Conservation (phyloP, 805 yeast species). For the Saccharomycopsis sp. region DNA sequence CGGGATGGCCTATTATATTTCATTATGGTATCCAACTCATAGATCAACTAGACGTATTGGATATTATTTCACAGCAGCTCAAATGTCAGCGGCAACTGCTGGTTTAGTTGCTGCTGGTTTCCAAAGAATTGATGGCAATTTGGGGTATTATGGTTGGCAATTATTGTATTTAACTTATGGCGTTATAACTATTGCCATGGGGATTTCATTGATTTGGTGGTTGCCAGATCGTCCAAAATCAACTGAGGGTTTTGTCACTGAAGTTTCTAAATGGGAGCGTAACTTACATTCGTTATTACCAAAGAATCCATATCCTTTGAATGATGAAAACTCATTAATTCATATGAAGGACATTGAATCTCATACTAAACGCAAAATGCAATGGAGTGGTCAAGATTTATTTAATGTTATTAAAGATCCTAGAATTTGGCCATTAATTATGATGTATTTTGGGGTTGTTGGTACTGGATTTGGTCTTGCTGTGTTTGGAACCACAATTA, state of each 20-base stretch:
- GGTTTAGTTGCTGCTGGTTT: constrained; percentile 85
- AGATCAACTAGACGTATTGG: constrained; percentile 76
- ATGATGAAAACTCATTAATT: constrained; percentile 40
- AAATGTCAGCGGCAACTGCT: constrained; percentile 82
- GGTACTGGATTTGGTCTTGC: constrained; percentile 88
- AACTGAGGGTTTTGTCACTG: constrained; percentile 17
- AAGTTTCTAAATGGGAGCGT: constrained; percentile 20
- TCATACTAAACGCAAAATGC: constrained; percentile 36
- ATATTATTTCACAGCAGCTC: constrained; percentile 87
- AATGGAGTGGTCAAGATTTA: constrained; percentile 60
- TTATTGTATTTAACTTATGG: constrained; percentile 84
- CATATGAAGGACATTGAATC: constrained; percentile 56
- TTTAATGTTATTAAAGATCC: constrained; percentile 47
- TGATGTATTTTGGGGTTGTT: constrained; percentile 90
- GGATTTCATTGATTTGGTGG: constrained; percentile 70
- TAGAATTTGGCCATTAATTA: constrained; percentile 70
- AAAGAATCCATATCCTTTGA: constrained; percentile 39
- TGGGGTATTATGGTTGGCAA: constrained; percentile 77
- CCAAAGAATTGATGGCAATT: constrained; percentile 67
- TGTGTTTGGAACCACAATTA: constrained; percentile 76
- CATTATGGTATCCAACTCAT: constrained; percentile 79
- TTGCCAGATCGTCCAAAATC: constrained; percentile 68
- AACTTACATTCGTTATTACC: constrained; percentile 21
- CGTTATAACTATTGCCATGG: constrained; percentile 53
- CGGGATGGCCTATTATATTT: constrained; percentile 75